These are phyloP conservation scores for Phialophora verrucosa DNA, from an alignment of 2,329 filamentous ascomycete genomes.

Conservation along the genomic window DNA sequence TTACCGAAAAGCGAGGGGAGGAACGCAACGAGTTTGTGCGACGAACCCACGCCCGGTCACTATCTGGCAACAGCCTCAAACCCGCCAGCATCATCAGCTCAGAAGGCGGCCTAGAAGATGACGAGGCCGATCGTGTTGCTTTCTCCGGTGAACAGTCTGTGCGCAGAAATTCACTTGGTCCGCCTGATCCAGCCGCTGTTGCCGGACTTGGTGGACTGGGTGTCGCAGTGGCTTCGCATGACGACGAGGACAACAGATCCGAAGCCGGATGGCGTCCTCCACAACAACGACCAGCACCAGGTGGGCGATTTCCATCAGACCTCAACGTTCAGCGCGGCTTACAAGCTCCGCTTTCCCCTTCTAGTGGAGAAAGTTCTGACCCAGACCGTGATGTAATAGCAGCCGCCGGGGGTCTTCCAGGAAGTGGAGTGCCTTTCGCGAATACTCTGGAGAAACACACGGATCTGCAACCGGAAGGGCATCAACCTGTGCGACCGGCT, in stretches of 20 bases:
- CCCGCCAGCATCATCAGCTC: conserved; percentile 70
- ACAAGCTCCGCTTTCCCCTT: conserved; percentile 78
- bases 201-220: conserved; percentile 46
- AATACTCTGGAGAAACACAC: conserved; percentile 31
- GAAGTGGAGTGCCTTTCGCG: conserved; percentile 47
- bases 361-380: conserved; percentile 79
- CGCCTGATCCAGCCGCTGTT: conserved; percentile 41
- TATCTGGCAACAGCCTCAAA: conserved; percentile 67
- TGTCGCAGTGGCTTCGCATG: conserved; percentile 41
- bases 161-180: conserved; percentile 42
- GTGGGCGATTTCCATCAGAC: conserved; percentile 96
- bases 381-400: conserved; percentile 61
- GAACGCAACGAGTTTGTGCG: conserved; percentile 88
- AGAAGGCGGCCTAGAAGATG: conserved; percentile 78
- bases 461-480: conserved; percentile 29
- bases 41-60: conserved; percentile 72
- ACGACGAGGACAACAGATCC: conserved; percentile 40
- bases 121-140: conserved; percentile 69
- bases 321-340: conserved; percentile 84
- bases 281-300: conserved; percentile 78
- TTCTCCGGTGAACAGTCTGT: conserved; percentile 63
- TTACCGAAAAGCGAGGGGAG: conserved; percentile 87
- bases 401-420: conserved; percentile 62
- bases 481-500: conserved; percentile 1
- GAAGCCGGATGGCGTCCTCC: conserved; percentile 46